Evolutionary conservation across 208 protist genomes (phyloP), one percentile per base, ranked within the genome.

Genomic region (Herpetomonas tarakana): DNA sequence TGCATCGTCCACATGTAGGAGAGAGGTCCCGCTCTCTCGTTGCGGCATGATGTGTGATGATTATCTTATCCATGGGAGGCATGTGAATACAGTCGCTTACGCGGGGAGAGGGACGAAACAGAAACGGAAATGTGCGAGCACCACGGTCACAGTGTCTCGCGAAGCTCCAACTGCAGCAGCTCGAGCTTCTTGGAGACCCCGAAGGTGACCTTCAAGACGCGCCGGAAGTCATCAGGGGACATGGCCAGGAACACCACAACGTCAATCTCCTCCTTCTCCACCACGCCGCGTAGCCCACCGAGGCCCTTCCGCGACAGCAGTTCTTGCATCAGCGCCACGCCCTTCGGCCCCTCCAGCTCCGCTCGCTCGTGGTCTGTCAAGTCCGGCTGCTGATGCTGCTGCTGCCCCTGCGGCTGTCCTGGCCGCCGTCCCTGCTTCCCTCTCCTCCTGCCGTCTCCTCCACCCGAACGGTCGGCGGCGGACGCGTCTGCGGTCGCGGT

Each of bases 161-260:
- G 64, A 24, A 95, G 74, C 62, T 95, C 89, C 18, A 66, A 41
- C 57, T 96, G 90, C 12, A 96, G 74, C 29, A 83, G 47, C 46
- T 81, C 62, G n/a, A 96, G 73, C 27, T 84, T 81, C 73, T 88
- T 92, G 7, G 73, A 63, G 7, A 93, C 58, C 24, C 87, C 90
- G 68, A 90, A 89, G 0, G 90, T 96, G 1, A 85, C 68, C 64
- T 86, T 91, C 66, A 96, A 96, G 2, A 91, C 78, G 7, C 53
- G 71, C 52, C 74, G 69, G 25, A 93, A 76, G 38, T 93, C 86
- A 2, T 75, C 67, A n/a, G 73, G 35, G 18, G 52, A 76, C 90
- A 96, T 96, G 19, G 80, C 46, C 25, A 91, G 57, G 46, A 96
- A 96, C 3, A 92, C 81, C 3, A 58, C 39, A 52, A 92, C 68